Conservation (phyloP, 495 filamentous ascomycete species). For the Aspergillus leporis region DNA sequence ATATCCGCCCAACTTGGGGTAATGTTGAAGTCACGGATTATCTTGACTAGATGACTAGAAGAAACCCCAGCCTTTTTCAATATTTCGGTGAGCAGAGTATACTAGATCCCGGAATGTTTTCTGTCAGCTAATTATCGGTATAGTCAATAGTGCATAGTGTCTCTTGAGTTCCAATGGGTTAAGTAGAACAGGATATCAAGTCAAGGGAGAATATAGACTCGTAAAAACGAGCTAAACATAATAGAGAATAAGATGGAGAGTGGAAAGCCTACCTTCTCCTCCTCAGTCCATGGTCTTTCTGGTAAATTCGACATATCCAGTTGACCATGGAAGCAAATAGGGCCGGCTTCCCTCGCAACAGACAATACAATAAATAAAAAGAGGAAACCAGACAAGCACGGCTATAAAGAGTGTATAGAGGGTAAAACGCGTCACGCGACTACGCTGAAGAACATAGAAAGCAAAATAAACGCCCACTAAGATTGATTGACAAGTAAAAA, state of each 20-base stretch:
- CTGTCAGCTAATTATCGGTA: conserved; percentile 15
- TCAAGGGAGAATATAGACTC: not conserved
- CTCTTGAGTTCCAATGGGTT: not conserved
- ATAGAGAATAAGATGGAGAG: not conserved
- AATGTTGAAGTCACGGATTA: conserved; percentile 52
- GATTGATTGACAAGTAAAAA: conserved; percentile 29
- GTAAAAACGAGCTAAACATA: not conserved
- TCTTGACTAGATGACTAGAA: conserved; percentile 47
- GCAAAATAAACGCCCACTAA: conserved; percentile 14
- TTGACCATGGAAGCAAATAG: conserved; percentile 39
- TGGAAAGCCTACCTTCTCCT: conserved; percentile 54
- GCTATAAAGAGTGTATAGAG: conserved; percentile 2
- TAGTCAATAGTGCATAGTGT: not conserved
- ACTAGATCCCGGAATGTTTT: conserved; percentile 38
- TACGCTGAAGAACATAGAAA: conserved; percentile 9
- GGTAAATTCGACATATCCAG: conserved; percentile 50
- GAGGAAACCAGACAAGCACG: not conserved
- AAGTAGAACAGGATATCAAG: not conserved
- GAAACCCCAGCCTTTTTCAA: conserved; percentile 57
- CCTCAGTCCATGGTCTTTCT: conserved; percentile 57
- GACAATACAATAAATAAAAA: conserved; percentile 17
- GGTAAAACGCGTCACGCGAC: conserved; percentile 22
- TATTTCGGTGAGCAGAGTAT: conserved; percentile 60
- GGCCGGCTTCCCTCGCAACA: conserved; percentile 14
- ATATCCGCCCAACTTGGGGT: conserved; percentile 58